These are phyloP conservation scores for Chlamydomonas sp. DNA, from an alignment of 139 green algal genomes.

Conservation along the genomic window DNA sequence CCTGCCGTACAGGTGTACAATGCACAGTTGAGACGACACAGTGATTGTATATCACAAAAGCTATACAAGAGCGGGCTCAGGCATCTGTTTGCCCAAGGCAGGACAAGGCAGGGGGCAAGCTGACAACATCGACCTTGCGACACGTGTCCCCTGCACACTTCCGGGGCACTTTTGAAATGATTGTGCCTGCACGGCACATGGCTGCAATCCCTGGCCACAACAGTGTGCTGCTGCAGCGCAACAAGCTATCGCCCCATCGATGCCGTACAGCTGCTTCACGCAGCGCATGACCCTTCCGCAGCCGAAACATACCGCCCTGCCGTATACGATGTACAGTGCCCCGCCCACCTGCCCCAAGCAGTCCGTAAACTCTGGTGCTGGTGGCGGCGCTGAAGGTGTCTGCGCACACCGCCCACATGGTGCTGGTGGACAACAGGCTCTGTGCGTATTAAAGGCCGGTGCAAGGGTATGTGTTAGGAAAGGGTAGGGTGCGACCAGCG, in stretches of 20 bases:
- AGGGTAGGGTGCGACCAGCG: too few species aligned
- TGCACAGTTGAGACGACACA: not conserved
- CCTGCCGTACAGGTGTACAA: not conserved
- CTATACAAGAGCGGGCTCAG: not conserved
- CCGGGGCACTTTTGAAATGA: too few species aligned
- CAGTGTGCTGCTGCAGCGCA: not conserved
- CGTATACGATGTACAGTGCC: not conserved
- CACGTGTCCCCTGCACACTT: not conserved
- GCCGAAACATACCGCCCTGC: not conserved
- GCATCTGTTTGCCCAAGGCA: not conserved
- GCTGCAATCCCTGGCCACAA: too few species aligned
- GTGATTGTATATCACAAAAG: not conserved
- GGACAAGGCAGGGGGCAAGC: not conserved
- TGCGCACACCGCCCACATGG: constrained; percentile 30
- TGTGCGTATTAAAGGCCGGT: not conserved
- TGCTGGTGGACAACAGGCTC: constrained; percentile 35
- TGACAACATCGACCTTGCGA: not conserved
- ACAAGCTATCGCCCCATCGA: not conserved
- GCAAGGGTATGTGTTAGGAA: too few species aligned
- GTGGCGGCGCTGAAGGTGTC: constrained; percentile 35
- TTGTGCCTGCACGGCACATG: too few species aligned
- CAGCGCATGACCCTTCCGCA: too few species aligned
- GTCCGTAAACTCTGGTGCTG: constrained; percentile 36
- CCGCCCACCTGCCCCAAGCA: constrained; percentile 25
- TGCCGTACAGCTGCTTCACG: not conserved